These are phyloP conservation scores for Coemansia pectinata DNA, from an alignment of 192 early-diverging fungal genomes.

Conservation along the genomic window DNA sequence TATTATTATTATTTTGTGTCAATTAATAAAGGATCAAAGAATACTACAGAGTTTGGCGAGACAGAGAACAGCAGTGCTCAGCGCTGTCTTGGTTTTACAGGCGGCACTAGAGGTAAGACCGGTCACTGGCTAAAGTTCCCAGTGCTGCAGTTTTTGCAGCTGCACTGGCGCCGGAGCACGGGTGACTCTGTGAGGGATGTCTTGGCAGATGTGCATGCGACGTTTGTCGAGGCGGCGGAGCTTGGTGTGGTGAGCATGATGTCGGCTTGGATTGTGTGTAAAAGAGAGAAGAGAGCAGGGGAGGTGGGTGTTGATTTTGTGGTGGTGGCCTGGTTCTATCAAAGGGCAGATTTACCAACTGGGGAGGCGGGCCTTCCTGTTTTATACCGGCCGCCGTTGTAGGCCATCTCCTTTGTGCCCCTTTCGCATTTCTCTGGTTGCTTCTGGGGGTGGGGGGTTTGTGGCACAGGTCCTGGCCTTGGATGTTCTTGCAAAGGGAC, in stretches of 20 bases:
- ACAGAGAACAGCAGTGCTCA: not conserved
- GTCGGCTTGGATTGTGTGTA: not conserved
- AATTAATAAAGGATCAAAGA: not conserved
- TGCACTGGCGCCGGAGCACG: conserved; percentile 3
- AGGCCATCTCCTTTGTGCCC: not conserved
- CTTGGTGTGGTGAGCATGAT: not conserved
- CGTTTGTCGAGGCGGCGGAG: not conserved
- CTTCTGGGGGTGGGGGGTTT: not conserved
- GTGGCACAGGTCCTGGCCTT: not conserved
- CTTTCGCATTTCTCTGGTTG: not conserved
- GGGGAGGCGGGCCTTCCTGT: not conserved
- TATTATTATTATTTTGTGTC: not conserved
- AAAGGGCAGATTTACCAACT: not conserved
- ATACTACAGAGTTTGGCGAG: not conserved
- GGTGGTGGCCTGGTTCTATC: not conserved
- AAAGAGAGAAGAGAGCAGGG: not conserved
- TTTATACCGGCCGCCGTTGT: not conserved
- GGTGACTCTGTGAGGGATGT: not conserved
- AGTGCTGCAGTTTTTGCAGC: not conserved
- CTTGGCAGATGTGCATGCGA: not conserved
- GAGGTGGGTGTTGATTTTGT: not conserved
- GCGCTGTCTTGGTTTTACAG: not conserved
- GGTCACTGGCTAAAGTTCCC: not conserved
- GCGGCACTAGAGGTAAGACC: not conserved
- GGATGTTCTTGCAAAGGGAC: not conserved